Evolutionary conservation across 208 protist species (phyloP), one percentile per base, ranked within the genome.

Genomic region (Leishmania martiniquensis): DNA sequence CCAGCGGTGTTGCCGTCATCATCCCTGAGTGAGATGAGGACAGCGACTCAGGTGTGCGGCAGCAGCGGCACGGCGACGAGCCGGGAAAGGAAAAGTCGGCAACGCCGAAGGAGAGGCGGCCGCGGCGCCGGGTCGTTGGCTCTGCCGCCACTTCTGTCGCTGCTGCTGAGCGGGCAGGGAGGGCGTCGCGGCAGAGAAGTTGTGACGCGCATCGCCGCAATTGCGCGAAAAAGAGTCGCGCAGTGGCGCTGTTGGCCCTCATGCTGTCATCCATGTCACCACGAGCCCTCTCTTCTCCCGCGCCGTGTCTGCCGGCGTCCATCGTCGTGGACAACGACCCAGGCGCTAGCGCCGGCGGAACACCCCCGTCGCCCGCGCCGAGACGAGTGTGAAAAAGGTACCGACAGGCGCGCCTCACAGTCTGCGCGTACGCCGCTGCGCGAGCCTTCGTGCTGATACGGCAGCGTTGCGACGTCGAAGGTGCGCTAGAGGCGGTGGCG

Each of bases 141-240:
- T 20, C 34, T 63, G 22, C 29, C 49, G 20, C 47, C 51, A n/a
- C 29, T 4, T 9, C 4, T 65, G 20, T 13, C 52, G 10, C 37
- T 32, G 25, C 12, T 63, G 51, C 32, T 22, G 44, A 7, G 34
- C 32, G 32, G 17, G 32, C 59, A 49, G 34, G 32, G 45, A 22
- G 45, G 17, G 42, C 52, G 0, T 4, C 63, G 42, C 72, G 39
- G 9, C 63, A 63, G 62, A 82, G 77, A 17, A 82, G 77, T 55
- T 77, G 77, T 2, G 72, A 47, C 34, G 63, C 60, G 39, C 73
- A 68, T 34, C 22, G 32, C 37, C 77, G 77, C 15, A 82, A 29
- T n/a, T 44, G 63, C n/a, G 12, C n/a, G 10, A 59, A 49, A 44
- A 81, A 51, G 42, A 6, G 39, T 13, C 37, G 42, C 42, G 63